Base-by-base conservation (phyloP, 345 rosid genomes). In the Salix koriyanagi region DNA sequence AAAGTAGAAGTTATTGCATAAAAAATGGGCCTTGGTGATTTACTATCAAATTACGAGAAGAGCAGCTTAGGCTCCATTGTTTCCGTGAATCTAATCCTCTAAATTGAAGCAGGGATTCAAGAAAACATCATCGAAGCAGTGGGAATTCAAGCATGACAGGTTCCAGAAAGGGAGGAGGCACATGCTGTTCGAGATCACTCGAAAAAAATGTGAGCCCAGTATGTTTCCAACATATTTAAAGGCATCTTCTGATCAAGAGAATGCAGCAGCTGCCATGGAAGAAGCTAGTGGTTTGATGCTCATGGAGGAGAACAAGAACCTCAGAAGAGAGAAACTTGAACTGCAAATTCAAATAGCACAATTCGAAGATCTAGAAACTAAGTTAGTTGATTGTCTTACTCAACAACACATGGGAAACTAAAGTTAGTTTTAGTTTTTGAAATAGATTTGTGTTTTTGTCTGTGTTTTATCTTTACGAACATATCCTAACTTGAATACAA, bases 101-200 rank as follows among this genome's bases (percentile, higher is more conserved):
- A 32, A 37, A 34, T 71, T 50, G 30, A 70, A 71, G 73, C 82
- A 89, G 93, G 91, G 93, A 74, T 89, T 89, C 86, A 89, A 88
- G 91, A 89, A 89, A 79, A 85, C 84, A 64, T 80, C 91, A 2
- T 73, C 89, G 0, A 87, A 86, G 61, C 72, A 65, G 34, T 89
- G 93, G 91, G 93, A 89, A 60, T 89, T 89, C 75, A 86, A 79
- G 88, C 90, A 89, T 32, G 91, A 85, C 52, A 89, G 85, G 72
- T 89, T 89, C 58, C 76, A 18, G 62, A 89, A 68, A 62, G 93
- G 93, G 0, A 73, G 78, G 37, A 79, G 85, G 75, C 83, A 86
- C 36, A 67, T 82, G 83, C 77, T 89, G n/a, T 72, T 77, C 21
- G 91, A 89, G 81, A 89, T 89, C 34, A 75, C 79, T 25, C 67